A percentile compares a stretch with the other conserved stretches of the same genome.
These are phyloP conservation scores for Fusarium bulbicola DNA, from an alignment of 2,329 filamentous ascomycete genomes.

Conservation along the genomic window DNA sequence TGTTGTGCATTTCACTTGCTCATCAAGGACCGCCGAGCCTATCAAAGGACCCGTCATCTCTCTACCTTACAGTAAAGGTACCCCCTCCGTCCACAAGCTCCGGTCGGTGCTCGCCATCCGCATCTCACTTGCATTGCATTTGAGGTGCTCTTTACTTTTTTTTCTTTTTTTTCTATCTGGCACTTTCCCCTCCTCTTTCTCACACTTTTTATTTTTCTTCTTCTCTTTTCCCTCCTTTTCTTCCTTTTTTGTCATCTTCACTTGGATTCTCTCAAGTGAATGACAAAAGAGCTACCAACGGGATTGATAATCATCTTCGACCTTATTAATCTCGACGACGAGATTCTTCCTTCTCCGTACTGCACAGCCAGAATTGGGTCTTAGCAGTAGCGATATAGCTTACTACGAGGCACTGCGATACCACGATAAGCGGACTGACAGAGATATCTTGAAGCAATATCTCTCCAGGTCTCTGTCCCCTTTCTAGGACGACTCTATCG, in stretches of 20 bases:
- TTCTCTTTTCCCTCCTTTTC: not conserved
- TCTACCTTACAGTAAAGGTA: not conserved
- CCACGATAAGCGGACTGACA: conserved; percentile 31
- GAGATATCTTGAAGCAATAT: conserved; percentile 16
- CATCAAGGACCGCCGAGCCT: conserved; percentile 13
- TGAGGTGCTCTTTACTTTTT: conserved; percentile 8
- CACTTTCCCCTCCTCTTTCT: not conserved
- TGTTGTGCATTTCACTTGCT: conserved; percentile 16
- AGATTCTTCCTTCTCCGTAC: conserved; percentile 14
- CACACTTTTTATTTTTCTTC: not conserved
- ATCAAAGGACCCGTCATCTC: conserved; percentile 6
- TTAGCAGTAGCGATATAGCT: conserved; percentile 14
- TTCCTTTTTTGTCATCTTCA: conserved; percentile 29
- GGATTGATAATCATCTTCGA: conserved; percentile 13
- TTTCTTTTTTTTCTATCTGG: conserved; percentile 1
- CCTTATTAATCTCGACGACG: conserved; percentile 9
- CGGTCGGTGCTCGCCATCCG: conserved; percentile 18
- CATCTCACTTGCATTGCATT: conserved; percentile 30
- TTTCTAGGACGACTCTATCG: conserved; percentile 24
- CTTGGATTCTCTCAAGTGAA: conserved; percentile 34
- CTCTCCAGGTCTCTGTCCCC: conserved; percentile 25
- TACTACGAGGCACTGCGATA: not conserved
- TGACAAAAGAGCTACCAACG: conserved; percentile 13
- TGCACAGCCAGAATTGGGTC: conserved; percentile 18
- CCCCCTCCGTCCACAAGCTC: conserved; percentile 16